phyloP scores from a whole-genome alignment of 192 early-diverging fungal species.

The Gamsiella multidivaricata region DNA sequence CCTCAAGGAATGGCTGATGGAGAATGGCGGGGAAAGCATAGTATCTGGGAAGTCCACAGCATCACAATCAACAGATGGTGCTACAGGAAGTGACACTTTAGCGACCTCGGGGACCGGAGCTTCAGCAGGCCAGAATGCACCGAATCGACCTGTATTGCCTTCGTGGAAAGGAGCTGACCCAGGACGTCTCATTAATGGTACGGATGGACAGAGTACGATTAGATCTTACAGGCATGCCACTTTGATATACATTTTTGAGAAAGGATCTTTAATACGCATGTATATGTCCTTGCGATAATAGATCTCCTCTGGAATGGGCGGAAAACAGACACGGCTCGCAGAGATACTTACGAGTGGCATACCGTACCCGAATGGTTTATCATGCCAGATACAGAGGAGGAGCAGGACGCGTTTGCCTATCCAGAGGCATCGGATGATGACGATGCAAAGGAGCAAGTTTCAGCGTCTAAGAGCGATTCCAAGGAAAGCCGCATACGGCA shows the following conservation, averaged over 20 bases:
- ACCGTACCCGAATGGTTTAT: conserved; percentile 45
- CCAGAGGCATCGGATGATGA: conserved; percentile 33
- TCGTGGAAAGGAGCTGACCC: conserved; percentile 63
- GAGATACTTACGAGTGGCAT: conserved; percentile 48
- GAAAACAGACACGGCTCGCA: conserved; percentile 5
- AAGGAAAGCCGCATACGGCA: background rate
- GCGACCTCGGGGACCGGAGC: background rate
- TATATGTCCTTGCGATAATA: background rate
- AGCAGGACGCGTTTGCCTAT: conserved; percentile 46
- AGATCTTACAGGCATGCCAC: background rate
- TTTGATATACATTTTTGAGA: background rate
- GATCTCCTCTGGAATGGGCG: conserved; percentile 42
- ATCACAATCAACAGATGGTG: background rate
- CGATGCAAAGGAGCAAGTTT: background rate
- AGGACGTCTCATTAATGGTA: conserved; percentile 58
- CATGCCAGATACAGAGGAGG: conserved; percentile 38
- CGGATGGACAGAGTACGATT: background rate
- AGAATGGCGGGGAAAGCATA: conserved; percentile 55
- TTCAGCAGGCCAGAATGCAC: background rate
- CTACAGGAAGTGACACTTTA: background rate
- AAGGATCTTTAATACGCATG: background rate
- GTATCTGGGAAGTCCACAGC: background rate
- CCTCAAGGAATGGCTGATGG: conserved; percentile 58
- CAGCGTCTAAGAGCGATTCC: background rate
- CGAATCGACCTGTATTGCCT: conserved; percentile 38